Evolutionary conservation across 495 filamentous ascomycete species (phyloP).

Genomic region (Daldinia concentrica): DNA sequence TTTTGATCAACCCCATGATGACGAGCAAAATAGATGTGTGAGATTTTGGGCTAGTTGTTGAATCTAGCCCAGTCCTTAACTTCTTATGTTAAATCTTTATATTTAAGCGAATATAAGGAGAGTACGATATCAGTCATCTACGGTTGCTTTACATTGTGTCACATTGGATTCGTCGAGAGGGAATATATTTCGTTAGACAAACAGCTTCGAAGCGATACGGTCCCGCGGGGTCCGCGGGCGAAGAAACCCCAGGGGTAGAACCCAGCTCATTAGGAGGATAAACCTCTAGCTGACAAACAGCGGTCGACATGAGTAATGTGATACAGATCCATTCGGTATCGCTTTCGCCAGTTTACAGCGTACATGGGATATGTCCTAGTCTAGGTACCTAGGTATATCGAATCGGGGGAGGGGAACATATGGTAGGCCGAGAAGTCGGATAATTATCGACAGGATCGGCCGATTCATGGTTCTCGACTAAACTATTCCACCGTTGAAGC

Average conservation of each 20-base stretch:
- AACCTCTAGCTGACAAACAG: background rate
- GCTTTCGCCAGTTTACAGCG: background rate
- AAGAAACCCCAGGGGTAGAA: background rate
- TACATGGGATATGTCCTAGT: background rate
- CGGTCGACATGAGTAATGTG: background rate
- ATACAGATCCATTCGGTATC: background rate
- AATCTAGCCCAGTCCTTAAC: background rate
- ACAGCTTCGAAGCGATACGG: background rate
- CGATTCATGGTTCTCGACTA: background rate
- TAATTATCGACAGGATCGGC: background rate
- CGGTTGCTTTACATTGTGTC: background rate
- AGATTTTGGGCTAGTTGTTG: background rate
- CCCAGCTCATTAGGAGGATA: background rate
- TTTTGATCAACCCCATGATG: conserved; percentile 56
- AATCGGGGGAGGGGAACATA: background rate
- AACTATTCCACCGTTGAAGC: no score
- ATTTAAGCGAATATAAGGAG: background rate
- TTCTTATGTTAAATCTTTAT: background rate
- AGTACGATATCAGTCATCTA: background rate
- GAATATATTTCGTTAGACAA: background rate
- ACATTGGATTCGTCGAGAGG: background rate
- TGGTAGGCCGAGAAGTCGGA: background rate
- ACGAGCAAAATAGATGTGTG: background rate
- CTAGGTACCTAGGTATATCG: background rate
- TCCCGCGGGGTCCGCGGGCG: background rate